These are phyloP conservation scores for Nemania serpens DNA, from an alignment of 2,329 filamentous ascomycete genomes.

Conservation along the genomic window DNA sequence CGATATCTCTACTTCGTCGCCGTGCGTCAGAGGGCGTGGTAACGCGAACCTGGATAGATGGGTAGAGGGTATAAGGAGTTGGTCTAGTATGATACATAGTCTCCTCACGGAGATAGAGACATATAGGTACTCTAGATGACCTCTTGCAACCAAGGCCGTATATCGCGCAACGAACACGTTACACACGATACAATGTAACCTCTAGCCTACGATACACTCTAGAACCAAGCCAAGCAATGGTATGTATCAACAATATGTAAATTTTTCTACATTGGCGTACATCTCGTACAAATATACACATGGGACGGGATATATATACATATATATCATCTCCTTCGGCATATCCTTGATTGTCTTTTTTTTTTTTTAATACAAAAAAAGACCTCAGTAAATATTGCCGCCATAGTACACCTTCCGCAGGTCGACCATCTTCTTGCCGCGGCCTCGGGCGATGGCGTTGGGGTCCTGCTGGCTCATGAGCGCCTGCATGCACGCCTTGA, in stretches of 20 bases:
- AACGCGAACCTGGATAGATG: no score
- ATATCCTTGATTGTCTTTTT: no score
- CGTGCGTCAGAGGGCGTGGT: no score
- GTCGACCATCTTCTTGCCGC: constrained; percentile 95
- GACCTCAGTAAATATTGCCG: constrained; percentile 15
- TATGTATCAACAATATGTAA: background rate
- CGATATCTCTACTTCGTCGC: no score
- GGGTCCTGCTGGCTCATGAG: constrained; percentile 83
- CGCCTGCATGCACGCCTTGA: constrained; percentile 87
- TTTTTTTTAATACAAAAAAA: no score
- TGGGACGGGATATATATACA: background rate
- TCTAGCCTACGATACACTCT: background rate
- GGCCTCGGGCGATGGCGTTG: constrained; percentile 84
- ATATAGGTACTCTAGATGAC: no score
- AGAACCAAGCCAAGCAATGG: background rate
- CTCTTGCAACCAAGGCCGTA: no score
- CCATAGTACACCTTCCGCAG: constrained; percentile 95
- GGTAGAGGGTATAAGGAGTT: no score
- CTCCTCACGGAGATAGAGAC: no score
- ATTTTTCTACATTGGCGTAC: constrained; percentile 21
- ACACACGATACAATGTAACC: background rate
- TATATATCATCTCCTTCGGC: no score
- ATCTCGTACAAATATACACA: constrained; percentile 32
- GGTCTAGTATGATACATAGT: no score
- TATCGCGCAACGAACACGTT: background rate